Evolutionary conservation across 2,329 filamentous ascomycete genomes (phyloP).

Genomic region (Fusarium siculi): DNA sequence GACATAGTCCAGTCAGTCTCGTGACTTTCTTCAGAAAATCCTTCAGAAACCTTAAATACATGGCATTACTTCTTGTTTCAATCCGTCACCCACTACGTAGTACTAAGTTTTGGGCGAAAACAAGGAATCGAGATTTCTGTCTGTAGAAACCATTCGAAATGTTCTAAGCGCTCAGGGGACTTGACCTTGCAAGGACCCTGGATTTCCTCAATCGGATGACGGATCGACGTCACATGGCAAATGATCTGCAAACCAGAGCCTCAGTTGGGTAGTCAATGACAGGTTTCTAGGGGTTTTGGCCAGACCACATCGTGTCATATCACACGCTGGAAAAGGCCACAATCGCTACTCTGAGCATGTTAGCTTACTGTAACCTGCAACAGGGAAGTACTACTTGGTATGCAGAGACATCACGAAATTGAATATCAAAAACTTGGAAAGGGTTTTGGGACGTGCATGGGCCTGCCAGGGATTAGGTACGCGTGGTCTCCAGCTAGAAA

Average conservation of each 20-base stretch:
- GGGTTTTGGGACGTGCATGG: neutral
- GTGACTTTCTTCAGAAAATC: neutral
- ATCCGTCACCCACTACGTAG: neutral
- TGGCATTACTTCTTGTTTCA: constrained; percentile 1
- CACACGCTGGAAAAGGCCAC: neutral
- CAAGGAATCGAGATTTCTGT: constrained; percentile 14
- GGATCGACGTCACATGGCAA: constrained; percentile 33
- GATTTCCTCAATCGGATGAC: constrained; percentile 13
- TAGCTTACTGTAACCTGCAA: neutral
- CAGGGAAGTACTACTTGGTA: neutral
- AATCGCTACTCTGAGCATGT: neutral
- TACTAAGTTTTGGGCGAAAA: neutral
- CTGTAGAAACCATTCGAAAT: constrained; percentile 30
- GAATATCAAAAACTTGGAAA: constrained; percentile 14
- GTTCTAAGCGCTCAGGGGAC: neutral
- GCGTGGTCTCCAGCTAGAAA: constrained; percentile 4
- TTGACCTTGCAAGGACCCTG: constrained; percentile 29
- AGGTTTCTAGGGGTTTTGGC: neutral
- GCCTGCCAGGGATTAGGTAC: constrained; percentile 8
- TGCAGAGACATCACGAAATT: neutral
- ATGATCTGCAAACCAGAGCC: constrained; percentile 35
- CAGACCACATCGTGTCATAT: neutral
- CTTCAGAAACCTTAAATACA: neutral
- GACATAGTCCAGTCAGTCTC: neutral
- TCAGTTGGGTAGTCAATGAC: constrained; percentile 20